These are phyloP conservation scores for Diaporthe australafricana DNA, from an alignment of 2,329 filamentous ascomycete species.

Conservation along the genomic window DNA sequence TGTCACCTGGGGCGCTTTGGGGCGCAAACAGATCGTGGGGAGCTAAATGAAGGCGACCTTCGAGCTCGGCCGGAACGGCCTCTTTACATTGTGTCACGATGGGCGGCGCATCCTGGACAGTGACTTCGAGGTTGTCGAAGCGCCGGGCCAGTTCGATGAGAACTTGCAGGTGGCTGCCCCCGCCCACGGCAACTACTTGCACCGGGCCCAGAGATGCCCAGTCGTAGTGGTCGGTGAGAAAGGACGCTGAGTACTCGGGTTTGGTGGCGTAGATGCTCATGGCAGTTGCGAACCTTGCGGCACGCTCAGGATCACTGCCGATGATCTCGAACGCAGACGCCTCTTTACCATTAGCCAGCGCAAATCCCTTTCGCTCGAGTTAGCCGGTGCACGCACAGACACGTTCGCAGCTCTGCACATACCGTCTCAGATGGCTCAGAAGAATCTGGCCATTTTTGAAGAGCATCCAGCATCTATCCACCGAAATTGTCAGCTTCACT, in stretches of 20 bases:
- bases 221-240: conserved; percentile 40
- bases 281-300: conserved; percentile 34
- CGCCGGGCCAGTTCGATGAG: conserved; percentile 40
- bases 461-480: conserved; percentile 39
- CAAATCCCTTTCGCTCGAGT: conserved; percentile 36
- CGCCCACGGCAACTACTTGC: conserved; percentile 40
- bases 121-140: conserved; percentile 39
- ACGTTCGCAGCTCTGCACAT: background rate
- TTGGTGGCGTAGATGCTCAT: conserved; percentile 39
- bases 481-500: background rate
- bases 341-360: conserved; percentile 36
- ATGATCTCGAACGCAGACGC: conserved; percentile 38
- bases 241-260: conserved; percentile 36
- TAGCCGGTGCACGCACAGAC: background rate
- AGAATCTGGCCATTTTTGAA: conserved; percentile 42
- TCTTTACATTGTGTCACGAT: conserved; percentile 39
- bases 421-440: conserved; percentile 40
- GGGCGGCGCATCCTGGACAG: conserved; percentile 42
- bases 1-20: conserved; percentile 40
- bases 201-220: conserved; percentile 41
- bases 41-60: conserved; percentile 42
- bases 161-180: conserved; percentile 40
- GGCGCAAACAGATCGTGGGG: conserved; percentile 40
- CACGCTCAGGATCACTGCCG: conserved; percentile 24
- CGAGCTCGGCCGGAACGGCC: conserved; percentile 29